These are phyloP conservation scores for Citrullus colocynthis DNA, from an alignment of 306 rosid genomes.

Conservation along the genomic window DNA sequence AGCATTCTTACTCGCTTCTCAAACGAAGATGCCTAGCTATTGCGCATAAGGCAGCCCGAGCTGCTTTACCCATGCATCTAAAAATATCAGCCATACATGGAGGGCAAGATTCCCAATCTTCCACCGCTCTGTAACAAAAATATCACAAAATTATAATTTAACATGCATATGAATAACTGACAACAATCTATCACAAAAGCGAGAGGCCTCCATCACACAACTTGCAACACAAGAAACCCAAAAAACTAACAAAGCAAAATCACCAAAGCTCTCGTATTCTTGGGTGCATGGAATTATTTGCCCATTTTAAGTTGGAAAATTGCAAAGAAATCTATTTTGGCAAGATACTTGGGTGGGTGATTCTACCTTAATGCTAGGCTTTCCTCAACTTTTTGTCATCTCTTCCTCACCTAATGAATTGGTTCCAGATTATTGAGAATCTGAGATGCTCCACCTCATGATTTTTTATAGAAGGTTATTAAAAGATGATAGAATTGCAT, in stretches of 20 bases:
- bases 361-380: too few relatives aligned
- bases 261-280: neutral
- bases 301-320: too few relatives aligned
- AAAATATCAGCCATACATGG: constrained; percentile 86
- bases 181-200: neutral
- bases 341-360: too few relatives aligned
- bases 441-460: too few relatives aligned
- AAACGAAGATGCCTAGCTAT: constrained; percentile 89
- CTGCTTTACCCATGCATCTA: constrained; percentile 93
- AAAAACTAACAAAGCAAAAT: neutral
- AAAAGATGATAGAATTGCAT: too few relatives aligned
- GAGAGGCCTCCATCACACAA: neutral
- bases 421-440: too few relatives aligned
- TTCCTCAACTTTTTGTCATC: too few relatives aligned
- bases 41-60: constrained; percentile 65
- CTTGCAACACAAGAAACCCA: neutral
- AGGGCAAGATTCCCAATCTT: constrained; percentile 91
- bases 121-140: constrained; percentile 64
- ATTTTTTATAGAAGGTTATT: too few relatives aligned
- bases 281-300: too few relatives aligned
- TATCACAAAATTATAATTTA: constrained; percentile 1
- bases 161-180: neutral
- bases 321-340: too few relatives aligned
- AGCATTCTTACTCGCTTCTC: constrained; percentile 79
- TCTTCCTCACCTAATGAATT: too few relatives aligned